A percentile compares a stretch with the other conserved stretches of the same genome.
Conservation (phyloP, 805 yeast genomes). For the Ogataea salicorniae region DNA sequence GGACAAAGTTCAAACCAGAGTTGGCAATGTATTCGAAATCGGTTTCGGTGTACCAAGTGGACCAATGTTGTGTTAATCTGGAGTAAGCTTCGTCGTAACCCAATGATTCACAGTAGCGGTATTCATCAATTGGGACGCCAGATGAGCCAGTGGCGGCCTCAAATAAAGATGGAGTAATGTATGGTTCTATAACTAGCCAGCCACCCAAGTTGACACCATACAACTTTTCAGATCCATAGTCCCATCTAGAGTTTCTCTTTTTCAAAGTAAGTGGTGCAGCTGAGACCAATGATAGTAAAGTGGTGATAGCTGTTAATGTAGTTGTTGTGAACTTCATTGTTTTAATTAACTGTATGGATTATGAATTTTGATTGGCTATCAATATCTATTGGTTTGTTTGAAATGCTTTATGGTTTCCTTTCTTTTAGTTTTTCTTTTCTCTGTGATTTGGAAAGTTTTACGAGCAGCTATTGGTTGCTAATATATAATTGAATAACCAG, state of each 20-base stretch:
- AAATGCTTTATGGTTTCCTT: too few species aligned
- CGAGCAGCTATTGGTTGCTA: too few species aligned
- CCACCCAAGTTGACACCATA: constrained; percentile 84
- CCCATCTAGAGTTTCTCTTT: constrained; percentile 30
- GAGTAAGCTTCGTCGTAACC: constrained; percentile 55
- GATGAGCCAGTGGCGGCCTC: constrained; percentile 37
- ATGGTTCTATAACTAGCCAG: constrained; percentile 86
- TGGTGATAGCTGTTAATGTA: background rate
- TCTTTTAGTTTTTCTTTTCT: too few species aligned
- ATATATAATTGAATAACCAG: too few species aligned
- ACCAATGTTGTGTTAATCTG: constrained; percentile 68
- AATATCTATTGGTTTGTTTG: too few species aligned
- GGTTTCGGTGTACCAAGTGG: constrained; percentile 63
- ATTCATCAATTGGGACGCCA: constrained; percentile 76
- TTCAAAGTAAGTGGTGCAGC: constrained; percentile 25
- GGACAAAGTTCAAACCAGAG: constrained; percentile 74
- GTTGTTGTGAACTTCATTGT: constrained; percentile 11
- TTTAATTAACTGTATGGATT: too few species aligned
- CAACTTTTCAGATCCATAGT: constrained; percentile 24
- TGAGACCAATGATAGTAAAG: constrained; percentile 5
- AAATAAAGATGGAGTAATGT: constrained; percentile 76
- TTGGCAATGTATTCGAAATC: constrained; percentile 59
- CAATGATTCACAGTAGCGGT: constrained; percentile 52
- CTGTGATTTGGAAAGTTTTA: too few species aligned
- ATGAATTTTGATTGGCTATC: too few species aligned